A percentile compares a stretch with the other conserved stretches of the same genome.
phyloP scores from a whole-genome alignment of 345 rosid species.

The Citrus maxima region DNA sequence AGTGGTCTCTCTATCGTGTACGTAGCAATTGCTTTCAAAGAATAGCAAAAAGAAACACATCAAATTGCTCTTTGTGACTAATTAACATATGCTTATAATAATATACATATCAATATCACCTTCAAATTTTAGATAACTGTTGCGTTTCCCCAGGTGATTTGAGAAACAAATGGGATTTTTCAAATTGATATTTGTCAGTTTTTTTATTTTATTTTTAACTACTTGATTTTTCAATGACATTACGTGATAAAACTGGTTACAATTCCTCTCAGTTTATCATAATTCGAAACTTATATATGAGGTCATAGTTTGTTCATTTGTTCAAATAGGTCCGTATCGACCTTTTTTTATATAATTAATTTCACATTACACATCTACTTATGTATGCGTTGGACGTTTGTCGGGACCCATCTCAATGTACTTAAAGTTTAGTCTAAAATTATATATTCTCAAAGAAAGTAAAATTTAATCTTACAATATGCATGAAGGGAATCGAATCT shows the following conservation, averaged over 20 bases:
- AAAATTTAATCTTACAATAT: too few species aligned
- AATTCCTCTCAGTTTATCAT: not conserved
- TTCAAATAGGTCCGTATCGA: not conserved
- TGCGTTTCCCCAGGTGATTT: not conserved
- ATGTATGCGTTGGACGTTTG: too few species aligned
- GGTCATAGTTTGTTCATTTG: not conserved
- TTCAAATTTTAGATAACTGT: not conserved
- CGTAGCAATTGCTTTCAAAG: not conserved
- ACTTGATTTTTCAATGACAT: not conserved
- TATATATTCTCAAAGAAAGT: too few species aligned
- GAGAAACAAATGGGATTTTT: not conserved
- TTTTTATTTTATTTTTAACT: not conserved
- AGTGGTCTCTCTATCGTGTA: not conserved
- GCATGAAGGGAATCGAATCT: accelerated
- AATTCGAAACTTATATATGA: too few species aligned
- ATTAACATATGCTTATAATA: not conserved
- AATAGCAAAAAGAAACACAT: not conserved
- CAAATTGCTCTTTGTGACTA: not conserved
- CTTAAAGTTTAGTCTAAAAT: too few species aligned
- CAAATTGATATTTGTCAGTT: not conserved
- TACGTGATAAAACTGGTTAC: not conserved
- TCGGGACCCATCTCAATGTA: too few species aligned
- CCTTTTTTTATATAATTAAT: not conserved
- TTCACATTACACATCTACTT: too few species aligned
- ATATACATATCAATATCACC: not conserved